Conservation (phyloP, 78 protist species). For the Paratrimastix pyriformis region DNA sequence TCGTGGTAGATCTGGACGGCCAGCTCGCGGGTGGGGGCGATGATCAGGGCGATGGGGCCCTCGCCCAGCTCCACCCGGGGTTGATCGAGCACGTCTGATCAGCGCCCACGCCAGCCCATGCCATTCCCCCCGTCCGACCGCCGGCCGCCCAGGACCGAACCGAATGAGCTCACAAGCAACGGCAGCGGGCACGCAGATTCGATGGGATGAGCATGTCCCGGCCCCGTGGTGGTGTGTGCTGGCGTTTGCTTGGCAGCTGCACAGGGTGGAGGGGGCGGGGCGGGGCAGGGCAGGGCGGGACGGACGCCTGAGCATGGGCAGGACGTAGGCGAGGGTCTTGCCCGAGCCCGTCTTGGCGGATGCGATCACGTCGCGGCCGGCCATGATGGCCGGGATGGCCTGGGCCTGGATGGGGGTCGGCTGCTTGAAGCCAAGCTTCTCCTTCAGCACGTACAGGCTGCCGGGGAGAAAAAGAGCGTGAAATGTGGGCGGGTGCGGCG, state of each 20-base stretch:
- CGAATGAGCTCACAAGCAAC: background rate
- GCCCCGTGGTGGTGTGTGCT: too few species aligned
- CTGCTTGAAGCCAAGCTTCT: constrained; percentile 6
- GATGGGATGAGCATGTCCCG: background rate
- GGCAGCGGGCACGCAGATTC: background rate
- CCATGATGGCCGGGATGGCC: constrained; percentile 53
- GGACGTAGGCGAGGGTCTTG: constrained; percentile 82
- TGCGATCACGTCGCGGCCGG: constrained; percentile 59
- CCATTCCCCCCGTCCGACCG: background rate
- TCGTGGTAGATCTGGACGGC: constrained; percentile 78
- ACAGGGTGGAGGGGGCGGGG: too few species aligned
- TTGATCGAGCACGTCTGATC: constrained; percentile 70
- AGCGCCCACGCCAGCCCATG: background rate
- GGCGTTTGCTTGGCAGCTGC: too few species aligned
- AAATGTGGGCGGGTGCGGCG: too few species aligned
- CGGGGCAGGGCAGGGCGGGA: background rate
- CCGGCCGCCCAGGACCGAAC: background rate
- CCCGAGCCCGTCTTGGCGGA: constrained; percentile 67
- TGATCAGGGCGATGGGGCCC: constrained; percentile 83
- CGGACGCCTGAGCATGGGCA: constrained; percentile 85
- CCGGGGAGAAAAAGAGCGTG: too few species aligned
- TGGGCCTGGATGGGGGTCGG: constrained; percentile 60
- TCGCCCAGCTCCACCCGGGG: constrained; percentile 60
- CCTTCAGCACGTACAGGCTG: constrained; percentile 9
- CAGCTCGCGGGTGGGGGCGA: constrained; percentile 95